Evolutionary conservation across 176 grass and related monocot genomes (phyloP).

Genomic region (Miscanthus lutarioriparius): DNA sequence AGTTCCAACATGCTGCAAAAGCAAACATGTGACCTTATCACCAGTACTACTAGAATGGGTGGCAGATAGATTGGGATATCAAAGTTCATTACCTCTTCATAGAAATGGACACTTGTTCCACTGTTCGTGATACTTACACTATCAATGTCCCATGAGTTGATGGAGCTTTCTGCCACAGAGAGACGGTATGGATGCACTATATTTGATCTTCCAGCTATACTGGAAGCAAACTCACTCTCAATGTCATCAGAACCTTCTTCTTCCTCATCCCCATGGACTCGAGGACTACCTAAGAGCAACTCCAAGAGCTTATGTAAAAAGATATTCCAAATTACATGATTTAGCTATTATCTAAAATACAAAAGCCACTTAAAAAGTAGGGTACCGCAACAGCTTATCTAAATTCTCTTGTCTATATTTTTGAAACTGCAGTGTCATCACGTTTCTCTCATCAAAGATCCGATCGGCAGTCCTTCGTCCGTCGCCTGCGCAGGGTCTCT

Average conservation of each 20-base stretch:
- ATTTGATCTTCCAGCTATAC: conserved; percentile 25
- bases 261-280: conserved; percentile 39
- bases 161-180: conserved; percentile 35
- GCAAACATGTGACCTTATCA: not conserved
- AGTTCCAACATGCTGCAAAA: conserved; percentile 38
- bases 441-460: no score
- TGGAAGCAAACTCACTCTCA: conserved; percentile 42
- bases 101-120: conserved; percentile 32
- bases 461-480: no score
- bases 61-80: not conserved
- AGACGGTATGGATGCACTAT: conserved; percentile 24
- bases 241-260: conserved; percentile 42
- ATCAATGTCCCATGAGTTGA: conserved; percentile 29
- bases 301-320: no score
- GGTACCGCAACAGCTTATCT: no score
- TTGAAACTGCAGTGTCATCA: no score
- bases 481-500: no score
- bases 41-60: not conserved
- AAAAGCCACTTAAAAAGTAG: no score
- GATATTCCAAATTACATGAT: no score
- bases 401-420: no score
- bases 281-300: conserved; percentile 41
- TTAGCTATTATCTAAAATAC: no score
- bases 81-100: conserved; percentile 29
- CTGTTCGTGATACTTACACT: conserved; percentile 36